Base-by-base conservation (phyloP, 23 red algal genomes). In the Gracilariopsis chorda region DNA sequence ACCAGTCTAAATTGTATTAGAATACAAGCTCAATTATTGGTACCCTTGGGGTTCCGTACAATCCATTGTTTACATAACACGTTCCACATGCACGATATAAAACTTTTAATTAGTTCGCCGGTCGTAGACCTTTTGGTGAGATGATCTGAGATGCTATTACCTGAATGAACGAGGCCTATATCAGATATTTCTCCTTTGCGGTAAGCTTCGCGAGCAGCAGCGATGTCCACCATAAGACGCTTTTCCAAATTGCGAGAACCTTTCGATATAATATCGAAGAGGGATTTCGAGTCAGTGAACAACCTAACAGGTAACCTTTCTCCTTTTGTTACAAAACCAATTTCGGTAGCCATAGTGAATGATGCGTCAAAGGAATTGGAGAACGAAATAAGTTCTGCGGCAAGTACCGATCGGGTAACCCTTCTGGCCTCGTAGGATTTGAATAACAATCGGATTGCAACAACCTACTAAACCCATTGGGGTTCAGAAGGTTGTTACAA, bases 361-460 rank as follows among this genome's bases (percentile, higher is more conserved):
- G 53, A 46, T 13, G 35, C 2, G 4, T 83, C 78, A 0, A 83
- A 83, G 0, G 43, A 36, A 51, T 83, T 23, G 55, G 0, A 36
- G 27, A 83, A 83, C 0, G 78, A 30, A 16, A 64, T 37, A 0
- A 83, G 0, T 34, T 83, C 28, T 19, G 33, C 0, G 1, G 2
- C 45, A 1, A 83, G 14, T 37, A 58, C 58, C 13, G 53, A 83
- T 0, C 58, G 14, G 12, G 2, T 48, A 33, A 83, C 78, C 0
- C 72, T 44, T 44, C 72, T 44, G 13, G 72, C 27, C 43, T 78
- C 47, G 72, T 78, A 78, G 13, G 36, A 78, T 28, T 78, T 78
- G 34, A 47, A 78, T 42, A 27, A 20, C 11, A 78, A 27, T 27
- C 30, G 72, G 16, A 78, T 48, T 9, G 34, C 72, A 10, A n/a